These are phyloP conservation scores for Cyclotella sp. DNA, from an alignment of 108 stramenopile genomes.

Conservation along the genomic window DNA sequence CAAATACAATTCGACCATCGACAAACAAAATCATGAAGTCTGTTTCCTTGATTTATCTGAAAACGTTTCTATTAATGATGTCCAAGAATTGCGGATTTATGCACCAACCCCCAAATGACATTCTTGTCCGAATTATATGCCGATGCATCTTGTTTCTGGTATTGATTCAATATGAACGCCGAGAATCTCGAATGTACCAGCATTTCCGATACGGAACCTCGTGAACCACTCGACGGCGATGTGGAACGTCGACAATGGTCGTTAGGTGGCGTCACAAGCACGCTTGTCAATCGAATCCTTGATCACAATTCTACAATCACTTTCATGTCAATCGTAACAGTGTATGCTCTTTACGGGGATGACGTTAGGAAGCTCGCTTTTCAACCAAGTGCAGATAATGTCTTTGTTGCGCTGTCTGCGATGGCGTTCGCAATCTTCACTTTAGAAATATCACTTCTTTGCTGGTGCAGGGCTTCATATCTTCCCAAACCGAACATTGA, in stretches of 20 bases:
- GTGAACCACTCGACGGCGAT: conserved; percentile 27
- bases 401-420: conserved; percentile 52
- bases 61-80: too few species aligned
- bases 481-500: conserved; percentile 34
- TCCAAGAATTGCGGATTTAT: too few species aligned
- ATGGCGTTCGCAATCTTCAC: conserved; percentile 62
- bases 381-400: conserved; percentile 45
- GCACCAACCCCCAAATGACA: neutral
- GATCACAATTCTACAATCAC: conserved; percentile 36
- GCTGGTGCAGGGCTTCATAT: conserved; percentile 56
- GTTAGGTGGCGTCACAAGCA: neutral
- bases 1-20: conserved; percentile 2
- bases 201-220: neutral
- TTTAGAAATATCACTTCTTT: conserved; percentile 57
- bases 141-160: neutral
- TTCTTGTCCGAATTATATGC: neutral
- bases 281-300: conserved; percentile 22
- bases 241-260: neutral
- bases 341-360: conserved; percentile 66
- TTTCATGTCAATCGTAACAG: conserved; percentile 62
- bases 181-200: conserved; percentile 2
- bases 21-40: neutral
- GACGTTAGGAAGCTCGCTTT: conserved; percentile 57
- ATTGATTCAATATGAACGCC: conserved; percentile 7
- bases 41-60: neutral